Base-by-base conservation (phyloP, 192 early-diverging fungal genomes). In the Gryganskiella cystojenkinii region DNA sequence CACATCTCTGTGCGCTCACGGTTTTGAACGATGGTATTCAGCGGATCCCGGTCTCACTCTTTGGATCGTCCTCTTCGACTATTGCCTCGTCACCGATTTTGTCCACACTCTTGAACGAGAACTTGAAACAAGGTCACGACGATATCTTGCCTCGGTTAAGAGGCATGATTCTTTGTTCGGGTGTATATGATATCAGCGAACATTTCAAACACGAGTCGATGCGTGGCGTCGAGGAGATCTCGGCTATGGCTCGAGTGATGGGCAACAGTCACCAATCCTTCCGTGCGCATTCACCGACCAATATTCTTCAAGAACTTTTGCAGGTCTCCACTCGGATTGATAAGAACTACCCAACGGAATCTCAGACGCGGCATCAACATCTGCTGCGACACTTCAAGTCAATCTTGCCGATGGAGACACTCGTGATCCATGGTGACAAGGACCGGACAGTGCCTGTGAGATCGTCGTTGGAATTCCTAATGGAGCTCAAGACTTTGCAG, bases 231-330 rank as follows among this genome's bases (percentile, higher is more conserved):
- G 87, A 88, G 60, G 68, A 85, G 43, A 71, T 88, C 34, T 88
- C 87, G 28, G 80, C 84, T 42, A 84, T 88, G 85, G 81, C 60
- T 17, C 80, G 87, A n/a, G 84, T 72, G 11, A 88, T 88, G 87
- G 87, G 86, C 14, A 76, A 61, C 15, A 78, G 49, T 15, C 63
- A 74, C 13, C 10, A 19, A 14, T 54, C 63, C 25, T 69, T 81
- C 37, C 59, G 71, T 13, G 42, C 31, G 7, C n/a, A 63, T 31
- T 80, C 67, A 20, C 69, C 78, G 20, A 80, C 53, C 20, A 47
- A 49, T n/a, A 51, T 74, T 49, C 43, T 81, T 11, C 64, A 75
- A 25, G 67, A 74, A 33, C 22, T 70, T 3, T 52, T 71, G 25
- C 56, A 71, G 33, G 60, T 71, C 14, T 80, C 52, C 0, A 73